Conservation (phyloP, 2,329 filamentous ascomycete genomes). For the Ceratocystis harringtonii region DNA sequence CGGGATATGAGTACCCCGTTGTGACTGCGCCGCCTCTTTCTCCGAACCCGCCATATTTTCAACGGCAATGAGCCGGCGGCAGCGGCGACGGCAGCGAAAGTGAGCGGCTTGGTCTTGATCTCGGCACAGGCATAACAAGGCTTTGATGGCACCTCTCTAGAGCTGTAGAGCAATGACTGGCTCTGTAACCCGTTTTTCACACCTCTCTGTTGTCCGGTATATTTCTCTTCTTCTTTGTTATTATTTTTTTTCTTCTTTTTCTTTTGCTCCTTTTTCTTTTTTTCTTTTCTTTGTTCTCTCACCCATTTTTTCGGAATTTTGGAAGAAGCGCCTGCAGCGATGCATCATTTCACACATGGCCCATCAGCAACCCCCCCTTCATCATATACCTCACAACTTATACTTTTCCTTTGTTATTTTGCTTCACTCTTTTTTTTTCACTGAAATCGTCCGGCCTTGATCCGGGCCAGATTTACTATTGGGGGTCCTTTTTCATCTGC, state of each 20-base stretch:
- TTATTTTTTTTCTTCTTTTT: constrained; percentile 2
- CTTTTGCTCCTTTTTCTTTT: background rate
- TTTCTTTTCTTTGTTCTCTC: constrained; percentile 8
- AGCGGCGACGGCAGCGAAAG: background rate
- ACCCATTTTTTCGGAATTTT: constrained; percentile 6
- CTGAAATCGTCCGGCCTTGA: constrained; percentile 2
- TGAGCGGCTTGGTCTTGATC: background rate
- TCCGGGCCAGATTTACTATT: constrained; percentile 8
- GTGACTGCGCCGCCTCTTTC: constrained; percentile 27
- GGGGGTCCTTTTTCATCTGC: background rate
- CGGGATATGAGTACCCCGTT: constrained; percentile 30
- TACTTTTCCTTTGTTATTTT: constrained; percentile 5
- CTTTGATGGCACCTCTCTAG: background rate
- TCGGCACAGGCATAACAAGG: background rate
- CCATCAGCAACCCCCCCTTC: constrained; percentile 6
- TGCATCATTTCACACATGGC: constrained; percentile 14
- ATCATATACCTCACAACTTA: constrained; percentile 13
- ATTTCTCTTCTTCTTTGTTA: constrained; percentile 4
- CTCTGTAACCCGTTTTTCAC: background rate
- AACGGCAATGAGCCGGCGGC: too few species aligned
- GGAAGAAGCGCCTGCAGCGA: constrained; percentile 17
- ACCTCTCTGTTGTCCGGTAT: background rate
- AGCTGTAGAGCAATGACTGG: background rate
- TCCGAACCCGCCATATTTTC: too few species aligned
- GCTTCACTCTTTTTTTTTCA: constrained; percentile 2